Percentiles rank a stretch among this genome's conserved stretches.
phyloP scores from a whole-genome alignment of 306 rosid genomes.

The Gleditsia sinensis region DNA sequence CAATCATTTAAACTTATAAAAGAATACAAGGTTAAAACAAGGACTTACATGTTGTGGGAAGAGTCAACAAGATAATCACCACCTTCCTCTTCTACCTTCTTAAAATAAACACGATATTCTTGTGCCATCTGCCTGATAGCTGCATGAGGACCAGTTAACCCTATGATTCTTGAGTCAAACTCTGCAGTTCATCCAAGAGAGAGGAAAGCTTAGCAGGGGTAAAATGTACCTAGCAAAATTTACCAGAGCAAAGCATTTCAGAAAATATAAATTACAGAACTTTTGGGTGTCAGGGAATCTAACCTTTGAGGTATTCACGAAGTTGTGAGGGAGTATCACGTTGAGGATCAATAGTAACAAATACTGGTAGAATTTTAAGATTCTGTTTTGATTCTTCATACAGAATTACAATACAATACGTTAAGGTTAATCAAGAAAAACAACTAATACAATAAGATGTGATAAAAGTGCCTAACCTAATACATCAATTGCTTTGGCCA shows the following conservation, averaged over 20 bases:
- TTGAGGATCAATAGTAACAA: slow-evolving; percentile 90
- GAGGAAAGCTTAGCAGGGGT: background rate
- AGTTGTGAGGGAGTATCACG: slow-evolving; percentile 87
- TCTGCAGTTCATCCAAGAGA: slow-evolving; percentile 51
- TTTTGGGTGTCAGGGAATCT: slow-evolving; percentile 29
- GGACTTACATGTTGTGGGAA: slow-evolving; percentile 82
- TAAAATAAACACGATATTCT: slow-evolving; percentile 78
- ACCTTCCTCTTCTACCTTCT: slow-evolving; percentile 82
- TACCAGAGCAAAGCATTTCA: background rate
- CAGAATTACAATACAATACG: slow-evolving; percentile 24
- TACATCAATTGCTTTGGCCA: slow-evolving; percentile 64
- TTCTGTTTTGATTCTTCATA: slow-evolving; percentile 60
- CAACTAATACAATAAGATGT: slow-evolving; percentile 9
- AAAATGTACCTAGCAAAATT: slow-evolving; percentile 11
- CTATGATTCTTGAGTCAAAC: slow-evolving; percentile 74
- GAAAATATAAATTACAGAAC: background rate
- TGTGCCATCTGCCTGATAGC: slow-evolving; percentile 94
- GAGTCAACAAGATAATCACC: slow-evolving; percentile 87
- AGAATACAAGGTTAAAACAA: slow-evolving; percentile 6
- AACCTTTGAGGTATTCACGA: slow-evolving; percentile 81
- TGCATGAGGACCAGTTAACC: slow-evolving; percentile 73
- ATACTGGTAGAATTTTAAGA: slow-evolving; percentile 67
- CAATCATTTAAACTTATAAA: background rate
- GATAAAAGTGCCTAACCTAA: slow-evolving; percentile 58
- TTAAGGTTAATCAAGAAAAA: slow-evolving; percentile 34